Evolutionary conservation across 225 moss, liverwort and hornwort genomes (phyloP).

Genomic region (Bryoerythrophyllum caledonicum): DNA sequence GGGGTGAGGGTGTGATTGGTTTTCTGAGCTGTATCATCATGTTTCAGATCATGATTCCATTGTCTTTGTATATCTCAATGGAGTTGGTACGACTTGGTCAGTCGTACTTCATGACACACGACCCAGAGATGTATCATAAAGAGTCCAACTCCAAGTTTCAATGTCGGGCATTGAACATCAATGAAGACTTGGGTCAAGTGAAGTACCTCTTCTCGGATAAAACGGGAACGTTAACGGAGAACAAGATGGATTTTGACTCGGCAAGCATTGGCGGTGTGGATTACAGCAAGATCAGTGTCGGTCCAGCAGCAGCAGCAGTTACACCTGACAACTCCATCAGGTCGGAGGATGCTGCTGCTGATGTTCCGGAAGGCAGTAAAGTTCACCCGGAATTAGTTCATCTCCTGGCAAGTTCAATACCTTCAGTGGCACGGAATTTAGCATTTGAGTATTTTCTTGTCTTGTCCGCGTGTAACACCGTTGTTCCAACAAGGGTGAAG

Average conservation of each 20-base stretch:
- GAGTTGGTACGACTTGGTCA: conserved; percentile 87
- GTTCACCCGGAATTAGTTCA: conserved; percentile 39
- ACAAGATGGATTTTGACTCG: conserved; percentile 90
- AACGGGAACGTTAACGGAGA: conserved; percentile 93
- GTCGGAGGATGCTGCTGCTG: conserved; percentile 35
- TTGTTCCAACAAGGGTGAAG: conserved; percentile 78
- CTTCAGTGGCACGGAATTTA: conserved; percentile 41
- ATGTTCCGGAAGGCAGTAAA: conserved; percentile 23
- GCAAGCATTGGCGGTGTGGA: conserved; percentile 74
- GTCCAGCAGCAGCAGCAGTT: conserved; percentile 2
- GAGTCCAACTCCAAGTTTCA: conserved; percentile 66
- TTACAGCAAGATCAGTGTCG: conserved; percentile 42
- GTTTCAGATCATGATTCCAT: conserved; percentile 91
- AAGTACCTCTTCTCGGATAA: conserved; percentile 92
- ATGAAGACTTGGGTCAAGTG: conserved; percentile 92
- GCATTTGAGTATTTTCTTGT: conserved; percentile 79
- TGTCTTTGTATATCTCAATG: conserved; percentile 92
- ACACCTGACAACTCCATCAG: conserved; percentile 29
- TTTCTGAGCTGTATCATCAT: conserved; percentile 83
- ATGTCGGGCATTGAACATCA: conserved; percentile 87
- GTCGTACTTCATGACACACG: conserved; percentile 77
- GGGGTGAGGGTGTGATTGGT: conserved; percentile 65
- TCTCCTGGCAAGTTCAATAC: conserved; percentile 40
- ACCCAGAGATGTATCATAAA: conserved; percentile 72
- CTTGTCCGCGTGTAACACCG: conserved; percentile 79